These are phyloP conservation scores for Rhynchosporium graminicola DNA, from an alignment of 2,329 filamentous ascomycete species.

Conservation along the genomic window DNA sequence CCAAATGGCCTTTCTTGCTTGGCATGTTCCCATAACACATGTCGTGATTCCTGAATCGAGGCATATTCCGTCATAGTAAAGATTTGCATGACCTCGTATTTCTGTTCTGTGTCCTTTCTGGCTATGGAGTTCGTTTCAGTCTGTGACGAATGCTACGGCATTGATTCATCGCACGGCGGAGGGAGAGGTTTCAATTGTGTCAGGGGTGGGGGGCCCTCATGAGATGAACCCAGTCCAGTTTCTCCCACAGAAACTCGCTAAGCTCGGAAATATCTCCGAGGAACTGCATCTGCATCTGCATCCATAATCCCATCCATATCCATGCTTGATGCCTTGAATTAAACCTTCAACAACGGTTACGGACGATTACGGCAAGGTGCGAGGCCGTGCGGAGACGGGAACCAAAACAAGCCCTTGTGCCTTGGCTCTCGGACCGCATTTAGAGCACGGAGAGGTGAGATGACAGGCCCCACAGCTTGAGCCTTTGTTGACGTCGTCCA, in stretches of 20 bases:
- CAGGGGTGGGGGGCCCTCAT: not conserved
- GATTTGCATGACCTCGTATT: conserved; percentile 15
- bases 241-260: not conserved
- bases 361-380: not conserved
- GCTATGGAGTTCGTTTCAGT: conserved; percentile 17
- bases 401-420: not conserved
- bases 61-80: not conserved
- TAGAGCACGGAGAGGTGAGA: conserved; percentile 1
- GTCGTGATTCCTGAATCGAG: not conserved
- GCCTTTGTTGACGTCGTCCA: conserved; percentile 4
- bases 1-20: not conserved
- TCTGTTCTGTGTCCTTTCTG: conserved; percentile 5
- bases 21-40: not conserved
- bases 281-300: no score
- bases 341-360: not conserved
- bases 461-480: conserved; percentile 16
- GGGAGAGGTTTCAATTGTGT: conserved; percentile 13
- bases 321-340: not conserved
- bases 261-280: conserved; percentile 14
- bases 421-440: no score
- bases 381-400: conserved; percentile 2
- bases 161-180: conserved; percentile 17
- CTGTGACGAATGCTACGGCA: conserved; percentile 23
- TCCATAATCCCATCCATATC: no score
- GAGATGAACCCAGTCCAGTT: conserved; percentile 11